Evolutionary conservation across 306 rosid genomes (phyloP).

Genomic region (Psophocarpus tetragonolobus): DNA sequence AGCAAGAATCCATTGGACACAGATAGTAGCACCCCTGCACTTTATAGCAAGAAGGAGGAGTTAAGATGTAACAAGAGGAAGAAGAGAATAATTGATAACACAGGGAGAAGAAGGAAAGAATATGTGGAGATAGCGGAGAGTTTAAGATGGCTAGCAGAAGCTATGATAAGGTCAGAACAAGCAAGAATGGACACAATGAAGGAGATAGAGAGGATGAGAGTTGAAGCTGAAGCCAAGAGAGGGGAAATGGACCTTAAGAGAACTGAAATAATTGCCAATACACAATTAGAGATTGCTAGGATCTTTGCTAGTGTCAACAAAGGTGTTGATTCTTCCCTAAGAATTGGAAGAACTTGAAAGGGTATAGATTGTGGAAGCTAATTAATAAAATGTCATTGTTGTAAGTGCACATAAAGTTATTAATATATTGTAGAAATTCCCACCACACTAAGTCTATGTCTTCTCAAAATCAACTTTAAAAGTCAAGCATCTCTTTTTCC

Average conservation of each 20-base stretch:
- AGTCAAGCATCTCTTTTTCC: too few relatives aligned
- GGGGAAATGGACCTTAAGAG: slow-evolving; percentile 92
- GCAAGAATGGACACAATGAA: slow-evolving; percentile 85
- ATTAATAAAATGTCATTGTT: neutral
- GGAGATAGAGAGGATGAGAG: slow-evolving; percentile 91
- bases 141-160: slow-evolving; percentile 92
- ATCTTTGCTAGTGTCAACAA: slow-evolving; percentile 75
- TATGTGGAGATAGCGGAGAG: slow-evolving; percentile 78
- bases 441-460: too few relatives aligned
- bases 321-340: slow-evolving; percentile 82
- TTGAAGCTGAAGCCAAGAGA: slow-evolving; percentile 90
- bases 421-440: too few relatives aligned
- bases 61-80: slow-evolving; percentile 47
- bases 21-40: slow-evolving; percentile 78
- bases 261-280: slow-evolving; percentile 87
- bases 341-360: slow-evolving; percentile 84
- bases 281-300: slow-evolving; percentile 94
- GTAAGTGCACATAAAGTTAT: neutral
- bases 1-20: slow-evolving; percentile 64
- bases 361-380: neutral
- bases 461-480: too few relatives aligned
- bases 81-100: slow-evolving; percentile 46
- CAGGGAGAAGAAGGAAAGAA: slow-evolving; percentile 31
- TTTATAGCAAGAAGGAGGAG: slow-evolving; percentile 62
- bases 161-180: slow-evolving; percentile 81